Evolutionary conservation across 805 yeast genomes (phyloP), one percentile per base, ranked within the genome.

Genomic region (Candida ipomoeae): DNA sequence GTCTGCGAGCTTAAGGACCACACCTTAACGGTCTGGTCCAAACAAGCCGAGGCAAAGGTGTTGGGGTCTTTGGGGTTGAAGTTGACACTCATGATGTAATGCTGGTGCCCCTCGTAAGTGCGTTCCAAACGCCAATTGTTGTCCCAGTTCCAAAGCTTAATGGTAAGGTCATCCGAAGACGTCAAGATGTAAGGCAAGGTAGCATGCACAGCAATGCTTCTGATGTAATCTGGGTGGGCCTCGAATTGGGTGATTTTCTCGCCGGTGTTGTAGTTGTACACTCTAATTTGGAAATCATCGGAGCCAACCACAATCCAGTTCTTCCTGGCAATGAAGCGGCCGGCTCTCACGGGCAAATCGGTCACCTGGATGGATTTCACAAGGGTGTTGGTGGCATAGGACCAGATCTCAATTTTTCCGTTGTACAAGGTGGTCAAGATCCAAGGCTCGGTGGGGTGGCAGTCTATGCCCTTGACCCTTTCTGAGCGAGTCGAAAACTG

Each of bases 371-470:
- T 84, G 14, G 96, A 80, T 73, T 89, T 89, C 58, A 94, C 92
- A 42, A 87, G 76, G 31, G 89, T 71, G 51, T 81, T 81, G 40
- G 97, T 89, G 63, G 90, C 97, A 62, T 88, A 89, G 48, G 95
- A 87, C 96, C 96, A 89, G 65, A 92, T 89, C 71, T 91, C 97
- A 49, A 89, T 83, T 67, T 80, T 81, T 58, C 96, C 99, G 46
- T 91, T 87, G 70, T 88, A 90, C 52, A 89, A 76, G n/a, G 97
- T 89, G 48, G 92, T 85, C 62, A 90, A 76, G 47, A 90, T 83
- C 98, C 98, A 92, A 48, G 99, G 98, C 69, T 94, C 99, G 18
- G 91, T 78, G 21, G 99, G 99, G 68, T 94, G 99, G 78, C 94
- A 87, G 71, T 94, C 99, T 64, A 94, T 86, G 45, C 97, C 97